Conservation (phyloP, 1,284 basidiomycete genomes). For the Marasmius oreades region DNA sequence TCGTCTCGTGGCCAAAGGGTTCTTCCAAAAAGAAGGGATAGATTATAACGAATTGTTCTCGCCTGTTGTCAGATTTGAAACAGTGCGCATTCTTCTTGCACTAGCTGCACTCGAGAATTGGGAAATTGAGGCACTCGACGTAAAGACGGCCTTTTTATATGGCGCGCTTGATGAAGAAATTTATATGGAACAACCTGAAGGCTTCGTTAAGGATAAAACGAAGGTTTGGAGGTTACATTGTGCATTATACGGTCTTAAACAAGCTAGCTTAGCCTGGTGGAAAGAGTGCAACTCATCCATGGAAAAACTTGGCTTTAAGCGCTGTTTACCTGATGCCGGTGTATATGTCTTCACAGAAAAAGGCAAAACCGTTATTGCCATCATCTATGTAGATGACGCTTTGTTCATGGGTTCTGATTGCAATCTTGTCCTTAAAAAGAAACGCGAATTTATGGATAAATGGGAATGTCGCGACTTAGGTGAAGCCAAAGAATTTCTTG, state of each 20-base stretch:
- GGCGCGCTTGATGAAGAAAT: conserved; percentile 32
- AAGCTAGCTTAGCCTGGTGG: conserved; percentile 29
- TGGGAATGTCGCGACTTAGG: conserved; percentile 26
- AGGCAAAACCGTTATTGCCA: conserved; percentile 3
- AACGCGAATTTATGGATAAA: conserved; percentile 17
- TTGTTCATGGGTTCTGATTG: conserved; percentile 16
- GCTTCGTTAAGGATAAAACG: conserved; percentile 18
- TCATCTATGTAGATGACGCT: conserved; percentile 21
- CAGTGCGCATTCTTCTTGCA: conserved; percentile 21
- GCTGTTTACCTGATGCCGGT: conserved; percentile 19
- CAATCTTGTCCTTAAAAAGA: conserved; percentile 8
- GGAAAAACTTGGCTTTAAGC: conserved; percentile 19
- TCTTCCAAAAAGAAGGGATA: background rate
- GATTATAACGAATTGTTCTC: background rate
- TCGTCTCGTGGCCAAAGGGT: background rate
- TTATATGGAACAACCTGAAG: conserved; percentile 32
- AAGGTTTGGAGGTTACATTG: conserved; percentile 22
- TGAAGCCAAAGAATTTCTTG: conserved; percentile 18
- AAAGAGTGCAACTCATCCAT: conserved; percentile 21
- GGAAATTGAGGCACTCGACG: conserved; percentile 32
- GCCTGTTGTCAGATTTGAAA: background rate
- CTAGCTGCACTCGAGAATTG: conserved; percentile 26
- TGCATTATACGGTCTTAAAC: conserved; percentile 31
- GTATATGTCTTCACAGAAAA: conserved; percentile 19
- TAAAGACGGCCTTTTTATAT: conserved; percentile 35